Base-by-base conservation (phyloP, 169 alveolate species). In the Amoebophrya sp. region DNA sequence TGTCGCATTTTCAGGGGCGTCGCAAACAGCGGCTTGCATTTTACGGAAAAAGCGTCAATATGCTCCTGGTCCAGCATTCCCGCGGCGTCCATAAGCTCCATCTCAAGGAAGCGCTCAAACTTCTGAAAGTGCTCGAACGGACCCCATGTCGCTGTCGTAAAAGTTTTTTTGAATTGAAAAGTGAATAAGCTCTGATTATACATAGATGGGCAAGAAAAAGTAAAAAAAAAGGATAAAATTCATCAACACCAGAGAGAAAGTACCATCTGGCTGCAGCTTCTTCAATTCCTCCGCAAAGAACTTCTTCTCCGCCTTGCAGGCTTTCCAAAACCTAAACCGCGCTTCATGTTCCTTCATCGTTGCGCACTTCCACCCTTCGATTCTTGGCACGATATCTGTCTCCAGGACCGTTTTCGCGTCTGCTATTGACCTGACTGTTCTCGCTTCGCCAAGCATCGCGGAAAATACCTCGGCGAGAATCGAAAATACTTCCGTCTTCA, bases 71-170 rank as follows among this genome's bases (percentile, higher is more conserved):
- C n/a, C n/a, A n/a, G n/a, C n/a, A n/a, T n/a, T n/a, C n/a, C n/a
- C n/a, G n/a, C n/a, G n/a, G n/a, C n/a, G n/a, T n/a, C n/a, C 0
- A 23, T 10, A n/a, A 58, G 78, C 29, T 58, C 78, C 34, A 58
- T 23, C 34, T 58, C 78, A 13, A 58, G 78, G 34, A 13, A 58
- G 7, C 78, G 4, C 78, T 58, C 38, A 16, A 58, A 58, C 78
- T 58, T 58, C 78, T 58, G 78, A n/a, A 58, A 58, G 34, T 58
- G 78, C 78, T 58, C 78, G 78, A 58, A 58, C 38, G 78, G 78
- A 2, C 78, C 78, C 78, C 78, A 58, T 13, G 78, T 13, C 7
- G 78, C 78, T 58, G 78, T 7, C 23, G 4, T 2, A 13, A 29
- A 13, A 58, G 78, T 2, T 1, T 2, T 58, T 7, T 16, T 23